Evolutionary conservation across 1,284 basidiomycete species (phyloP).

Genomic region (Microbotryum silenes-acaulis): DNA sequence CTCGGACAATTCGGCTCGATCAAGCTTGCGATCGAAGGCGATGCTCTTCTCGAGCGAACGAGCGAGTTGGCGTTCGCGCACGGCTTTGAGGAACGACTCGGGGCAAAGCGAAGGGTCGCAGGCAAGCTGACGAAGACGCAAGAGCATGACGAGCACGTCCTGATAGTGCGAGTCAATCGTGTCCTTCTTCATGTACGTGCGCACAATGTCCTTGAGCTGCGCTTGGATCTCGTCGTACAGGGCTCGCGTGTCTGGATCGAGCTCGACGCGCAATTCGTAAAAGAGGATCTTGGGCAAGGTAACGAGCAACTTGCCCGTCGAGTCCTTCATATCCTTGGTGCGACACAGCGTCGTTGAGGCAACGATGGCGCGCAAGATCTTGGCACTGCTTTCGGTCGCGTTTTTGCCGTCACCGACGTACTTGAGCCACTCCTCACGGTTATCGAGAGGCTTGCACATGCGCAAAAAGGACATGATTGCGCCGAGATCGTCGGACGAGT

Average conservation of each 20-base stretch:
- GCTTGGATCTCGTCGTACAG: slow-evolving; percentile 68
- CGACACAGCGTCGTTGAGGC: slow-evolving; percentile 65
- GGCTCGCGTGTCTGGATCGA: slow-evolving; percentile 57
- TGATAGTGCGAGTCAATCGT: slow-evolving; percentile 32
- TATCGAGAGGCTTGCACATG: slow-evolving; percentile 71
- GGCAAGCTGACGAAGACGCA: slow-evolving; percentile 74
- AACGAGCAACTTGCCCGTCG: slow-evolving; percentile 60
- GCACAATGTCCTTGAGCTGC: slow-evolving; percentile 56
- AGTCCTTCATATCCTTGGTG: slow-evolving; percentile 66
- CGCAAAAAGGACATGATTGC: slow-evolving; percentile 70
- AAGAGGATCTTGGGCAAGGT: slow-evolving; percentile 67
- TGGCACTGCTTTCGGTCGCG: slow-evolving; percentile 9
- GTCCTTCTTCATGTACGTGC: slow-evolving; percentile 49
- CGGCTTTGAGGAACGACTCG: slow-evolving; percentile 57
- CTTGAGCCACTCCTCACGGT: slow-evolving; percentile 49
- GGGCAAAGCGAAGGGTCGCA: slow-evolving; percentile 74
- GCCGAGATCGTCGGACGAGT: slow-evolving; percentile 67
- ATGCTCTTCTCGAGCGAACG: slow-evolving; percentile 12
- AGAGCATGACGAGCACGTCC: slow-evolving; percentile 52
- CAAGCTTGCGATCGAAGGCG: no score
- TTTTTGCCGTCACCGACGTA: slow-evolving; percentile 53
- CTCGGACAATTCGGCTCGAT: no score
- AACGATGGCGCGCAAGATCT: slow-evolving; percentile 50
- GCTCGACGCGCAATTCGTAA: slow-evolving; percentile 49
- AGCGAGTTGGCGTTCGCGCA: slow-evolving; percentile 23